phyloP scores from a whole-genome alignment of 140 eudicot species.

The Erigeron philadelphicus region DNA sequence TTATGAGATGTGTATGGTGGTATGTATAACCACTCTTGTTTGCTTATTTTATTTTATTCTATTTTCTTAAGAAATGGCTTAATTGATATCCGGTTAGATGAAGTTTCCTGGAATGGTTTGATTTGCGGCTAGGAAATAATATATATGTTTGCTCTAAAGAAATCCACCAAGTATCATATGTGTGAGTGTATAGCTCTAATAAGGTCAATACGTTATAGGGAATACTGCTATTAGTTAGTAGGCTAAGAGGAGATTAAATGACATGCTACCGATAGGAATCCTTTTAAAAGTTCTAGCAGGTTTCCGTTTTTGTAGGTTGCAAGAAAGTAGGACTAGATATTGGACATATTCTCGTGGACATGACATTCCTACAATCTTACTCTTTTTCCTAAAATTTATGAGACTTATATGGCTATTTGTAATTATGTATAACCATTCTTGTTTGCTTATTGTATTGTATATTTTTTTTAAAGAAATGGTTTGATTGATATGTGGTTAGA shows the following conservation, averaged over 20 bases:
- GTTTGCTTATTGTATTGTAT: neutral
- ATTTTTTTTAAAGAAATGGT: neutral
- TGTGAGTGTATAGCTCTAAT: neutral
- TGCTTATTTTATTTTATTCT: too few species aligned
- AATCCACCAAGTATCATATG: constrained; percentile 1
- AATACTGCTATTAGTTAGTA: neutral
- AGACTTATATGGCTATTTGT: neutral
- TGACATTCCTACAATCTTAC: neutral
- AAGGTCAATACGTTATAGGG: neutral
- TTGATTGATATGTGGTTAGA: neutral
- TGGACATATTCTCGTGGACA: neutral
- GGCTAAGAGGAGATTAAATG: neutral
- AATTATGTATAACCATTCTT: neutral
- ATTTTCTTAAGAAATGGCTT: constrained; percentile 1
- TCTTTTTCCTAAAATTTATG: constrained; percentile 15
- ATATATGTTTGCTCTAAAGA: neutral
- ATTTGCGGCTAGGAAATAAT: constrained; percentile 6
- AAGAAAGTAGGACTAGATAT: neutral
- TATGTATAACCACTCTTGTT: constrained; percentile 1
- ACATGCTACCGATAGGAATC: neutral
- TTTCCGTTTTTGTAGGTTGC: neutral
- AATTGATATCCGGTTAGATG: neutral
- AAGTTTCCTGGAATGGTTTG: constrained; percentile 1
- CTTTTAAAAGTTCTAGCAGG: neutral
- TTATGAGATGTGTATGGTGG: constrained; percentile 3